Evolutionary conservation across 2,329 filamentous ascomycete species (phyloP), one percentile per base, ranked within the genome.

Genomic region (Penicillium freii): DNA sequence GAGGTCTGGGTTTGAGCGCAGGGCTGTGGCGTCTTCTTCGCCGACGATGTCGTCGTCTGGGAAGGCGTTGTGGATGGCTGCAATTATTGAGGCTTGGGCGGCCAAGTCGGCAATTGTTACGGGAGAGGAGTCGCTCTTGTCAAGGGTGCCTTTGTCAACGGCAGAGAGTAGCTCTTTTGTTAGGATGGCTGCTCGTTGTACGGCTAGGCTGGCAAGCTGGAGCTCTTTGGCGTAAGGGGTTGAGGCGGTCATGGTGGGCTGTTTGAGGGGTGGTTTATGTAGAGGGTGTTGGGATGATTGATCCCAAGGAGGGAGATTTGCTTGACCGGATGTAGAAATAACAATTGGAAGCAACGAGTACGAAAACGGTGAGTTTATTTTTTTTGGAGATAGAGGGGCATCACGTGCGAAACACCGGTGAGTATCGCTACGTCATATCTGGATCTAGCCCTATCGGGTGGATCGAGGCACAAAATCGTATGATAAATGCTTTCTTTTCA

Each of bases 21-120:
- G 74, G 40, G 78, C 78, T 33, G 76, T 77, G 1, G 84, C 80
- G 61, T 80, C 81, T 69, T 87, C 85, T 70, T 88, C 85, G 55
- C 84, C 85, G 40, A 88, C 75, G 61, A 87, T 85, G n/a, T 68
- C 67, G 63, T 87, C 84, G 2, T 71, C 60, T 0, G 84, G 84
- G 62, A 84, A 87, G 46, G 71, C 76, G 29, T 72, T 70, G 65
- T 80, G 82, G 45, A 87, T 73, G 29, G 82, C 80, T 55, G 76
- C 77, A 64, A 86, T 86, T 63, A 88, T 78, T 36, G 87, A 75
- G 10, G 84, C 84, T 69, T 88, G 85, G 2, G 83, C 81, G 40
- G 83, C 84, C 66, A 87, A 87, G 68, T 87, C 85, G 58, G 84
- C 84, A 38, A 85, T 80, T 1, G 85, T 87, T 50, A 88, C 85